These are phyloP conservation scores for Talaromyces nanjingensis DNA, from an alignment of 495 filamentous ascomycete species.

Conservation along the genomic window DNA sequence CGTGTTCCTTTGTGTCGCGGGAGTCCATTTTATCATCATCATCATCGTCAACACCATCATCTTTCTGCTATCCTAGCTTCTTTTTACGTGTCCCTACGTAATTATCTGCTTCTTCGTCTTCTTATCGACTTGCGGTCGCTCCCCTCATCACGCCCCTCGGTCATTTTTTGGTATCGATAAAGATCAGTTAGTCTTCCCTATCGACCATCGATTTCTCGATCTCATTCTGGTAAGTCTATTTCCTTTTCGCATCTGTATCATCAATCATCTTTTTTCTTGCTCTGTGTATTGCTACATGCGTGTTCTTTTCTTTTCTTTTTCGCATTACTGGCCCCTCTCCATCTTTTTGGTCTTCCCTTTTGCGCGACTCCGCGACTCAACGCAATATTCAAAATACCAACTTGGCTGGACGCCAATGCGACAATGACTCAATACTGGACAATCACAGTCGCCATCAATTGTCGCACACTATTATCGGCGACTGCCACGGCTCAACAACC, in stretches of 20 bases:
- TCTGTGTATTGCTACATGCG: background rate
- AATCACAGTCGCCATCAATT: background rate
- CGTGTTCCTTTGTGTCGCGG: slow-evolving; percentile 22
- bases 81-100: slow-evolving; percentile 24
- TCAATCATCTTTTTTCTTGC: slow-evolving; percentile 1
- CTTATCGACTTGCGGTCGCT: slow-evolving; percentile 22
- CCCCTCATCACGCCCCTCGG: slow-evolving; percentile 1
- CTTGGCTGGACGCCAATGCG: background rate
- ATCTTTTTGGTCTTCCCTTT: background rate
- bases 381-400: background rate
- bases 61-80: slow-evolving; percentile 20
- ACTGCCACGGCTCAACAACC: background rate
- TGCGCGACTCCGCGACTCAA: background rate
- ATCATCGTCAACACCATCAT: background rate
- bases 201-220: slow-evolving; percentile 3
- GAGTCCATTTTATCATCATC: slow-evolving; percentile 22
- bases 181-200: background rate
- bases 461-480: background rate
- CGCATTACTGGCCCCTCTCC: background rate
- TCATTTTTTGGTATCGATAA: slow-evolving; percentile 9
- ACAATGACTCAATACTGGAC: background rate
- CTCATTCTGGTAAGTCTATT: slow-evolving; percentile 7
- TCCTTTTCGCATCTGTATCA: background rate
- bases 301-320: background rate
- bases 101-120: slow-evolving; percentile 19